A percentile compares a stretch with the other conserved stretches of the same genome.
phyloP scores from a whole-genome alignment of 2,329 filamentous ascomycete species.

The Calonectria naviculata region DNA sequence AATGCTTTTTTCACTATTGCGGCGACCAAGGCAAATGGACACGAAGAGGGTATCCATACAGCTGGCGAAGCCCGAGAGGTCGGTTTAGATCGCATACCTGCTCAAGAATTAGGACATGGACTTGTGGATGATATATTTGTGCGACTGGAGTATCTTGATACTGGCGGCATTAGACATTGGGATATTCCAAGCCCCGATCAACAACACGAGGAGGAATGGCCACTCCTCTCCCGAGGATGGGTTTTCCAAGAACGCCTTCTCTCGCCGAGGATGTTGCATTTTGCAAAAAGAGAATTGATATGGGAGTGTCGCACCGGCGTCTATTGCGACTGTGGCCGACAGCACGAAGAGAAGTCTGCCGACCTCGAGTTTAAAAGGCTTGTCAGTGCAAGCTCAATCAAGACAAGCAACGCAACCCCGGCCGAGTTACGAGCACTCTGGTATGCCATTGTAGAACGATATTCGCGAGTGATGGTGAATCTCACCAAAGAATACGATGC shows the following conservation, averaged over 20 bases:
- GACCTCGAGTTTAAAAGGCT: constrained; percentile 21
- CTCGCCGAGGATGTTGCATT: constrained; percentile 28
- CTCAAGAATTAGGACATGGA: constrained; percentile 6
- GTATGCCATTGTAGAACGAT: constrained; percentile 22
- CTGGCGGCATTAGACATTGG: constrained; percentile 15
- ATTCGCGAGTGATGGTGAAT: constrained; percentile 21
- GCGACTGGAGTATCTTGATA: background rate
- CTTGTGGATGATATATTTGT: constrained; percentile 20
- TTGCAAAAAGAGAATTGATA: constrained; percentile 20
- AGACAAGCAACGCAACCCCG: constrained; percentile 20
- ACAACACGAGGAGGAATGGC: constrained; percentile 13
- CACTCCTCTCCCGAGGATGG: constrained; percentile 26
- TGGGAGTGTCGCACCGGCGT: constrained; percentile 25
- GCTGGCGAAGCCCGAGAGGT: background rate
- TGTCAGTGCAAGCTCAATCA: constrained; percentile 15
- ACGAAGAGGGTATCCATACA: constrained; percentile 14
- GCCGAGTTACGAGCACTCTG: constrained; percentile 16
- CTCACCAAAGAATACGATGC: constrained; percentile 23
- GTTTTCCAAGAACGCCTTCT: constrained; percentile 29
- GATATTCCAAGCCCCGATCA: background rate
- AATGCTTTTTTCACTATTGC: constrained; percentile 22
- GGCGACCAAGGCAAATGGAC: constrained; percentile 18
- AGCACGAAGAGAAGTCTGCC: background rate
- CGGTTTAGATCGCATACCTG: constrained; percentile 3
- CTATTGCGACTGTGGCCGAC: constrained; percentile 17